phyloP scores from a whole-genome alignment of 148 eudicot species.

The Pouteria glomerata region DNA sequence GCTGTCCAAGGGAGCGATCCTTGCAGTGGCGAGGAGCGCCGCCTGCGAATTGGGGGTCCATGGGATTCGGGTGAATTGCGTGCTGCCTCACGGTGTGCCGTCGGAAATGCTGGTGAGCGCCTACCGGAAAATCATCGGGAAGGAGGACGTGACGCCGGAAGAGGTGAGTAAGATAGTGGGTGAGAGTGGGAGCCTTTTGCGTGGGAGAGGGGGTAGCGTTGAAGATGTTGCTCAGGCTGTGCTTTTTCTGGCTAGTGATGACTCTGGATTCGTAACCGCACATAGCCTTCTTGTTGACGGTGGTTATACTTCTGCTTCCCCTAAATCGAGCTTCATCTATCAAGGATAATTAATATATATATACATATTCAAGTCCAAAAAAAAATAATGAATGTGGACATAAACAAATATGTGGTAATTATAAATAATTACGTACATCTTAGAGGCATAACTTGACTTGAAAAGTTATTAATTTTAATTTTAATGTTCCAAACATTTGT shows the following conservation, averaged over 20 bases:
- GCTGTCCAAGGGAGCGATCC: slow-evolving; percentile 60
- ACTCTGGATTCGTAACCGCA: slow-evolving; percentile 56
- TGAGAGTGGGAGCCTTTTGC: slow-evolving; percentile 45
- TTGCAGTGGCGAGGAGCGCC: slow-evolving; percentile 51
- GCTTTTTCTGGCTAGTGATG: slow-evolving; percentile 53
- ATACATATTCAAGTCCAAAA: too few relatives aligned
- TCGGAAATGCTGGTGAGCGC: slow-evolving; percentile 65
- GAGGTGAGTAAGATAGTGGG: slow-evolving; percentile 45
- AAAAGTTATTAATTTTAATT: too few relatives aligned
- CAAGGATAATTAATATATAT: slow-evolving; percentile 15
- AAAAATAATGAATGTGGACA: too few relatives aligned
- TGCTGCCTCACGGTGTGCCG: slow-evolving; percentile 79
- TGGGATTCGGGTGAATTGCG: slow-evolving; percentile 77
- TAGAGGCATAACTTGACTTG: too few relatives aligned
- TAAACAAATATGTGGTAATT: too few relatives aligned
- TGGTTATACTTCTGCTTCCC: slow-evolving; percentile 53
- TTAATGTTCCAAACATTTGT: too few relatives aligned
- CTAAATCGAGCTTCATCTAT: slow-evolving; percentile 40
- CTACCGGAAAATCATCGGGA: slow-evolving; percentile 22
- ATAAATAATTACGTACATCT: too few relatives aligned
- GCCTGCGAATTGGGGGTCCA: slow-evolving; percentile 72
- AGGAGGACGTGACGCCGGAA: slow-evolving; percentile 25
- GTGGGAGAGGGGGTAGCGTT: slow-evolving; percentile 32
- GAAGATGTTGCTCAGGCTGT: slow-evolving; percentile 60
- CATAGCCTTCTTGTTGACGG: slow-evolving; percentile 75